Conservation (phyloP, 495 filamentous ascomycete species). For the Talaromyces ruber region DNA sequence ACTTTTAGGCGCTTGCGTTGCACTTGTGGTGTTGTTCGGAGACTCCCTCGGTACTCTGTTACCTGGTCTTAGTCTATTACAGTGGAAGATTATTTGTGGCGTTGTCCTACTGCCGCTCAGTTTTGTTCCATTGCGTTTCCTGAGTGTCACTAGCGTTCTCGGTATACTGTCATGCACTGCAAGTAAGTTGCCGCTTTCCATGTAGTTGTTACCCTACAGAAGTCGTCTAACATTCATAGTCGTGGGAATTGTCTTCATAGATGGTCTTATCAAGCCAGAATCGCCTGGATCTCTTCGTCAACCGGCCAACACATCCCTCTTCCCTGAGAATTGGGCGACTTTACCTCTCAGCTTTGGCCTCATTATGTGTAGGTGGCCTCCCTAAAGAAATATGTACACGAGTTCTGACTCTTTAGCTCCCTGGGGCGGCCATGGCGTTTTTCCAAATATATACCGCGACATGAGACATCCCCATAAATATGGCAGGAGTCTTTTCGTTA, state of each 20-base stretch:
- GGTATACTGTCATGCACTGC: conserved; percentile 82
- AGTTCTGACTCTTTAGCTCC: conserved; percentile 41
- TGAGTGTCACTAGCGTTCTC: conserved; percentile 86
- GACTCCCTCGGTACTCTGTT: conserved; percentile 79
- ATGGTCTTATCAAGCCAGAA: conserved; percentile 76
- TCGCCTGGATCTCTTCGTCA: conserved; percentile 75
- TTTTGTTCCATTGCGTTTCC: conserved; percentile 73
- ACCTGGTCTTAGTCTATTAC: conserved; percentile 57
- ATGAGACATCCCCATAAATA: conserved; percentile 95
- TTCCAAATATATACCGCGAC: conserved; percentile 95
- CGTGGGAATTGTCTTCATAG: conserved; percentile 67
- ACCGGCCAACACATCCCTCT: conserved; percentile 65
- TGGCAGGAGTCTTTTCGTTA: conserved; percentile 62
- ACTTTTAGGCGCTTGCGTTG: conserved; percentile 80
- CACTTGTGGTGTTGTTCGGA: conserved; percentile 86
- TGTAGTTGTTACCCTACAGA: background rate
- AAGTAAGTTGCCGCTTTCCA: conserved; percentile 51
- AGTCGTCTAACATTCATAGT: conserved; percentile 42
- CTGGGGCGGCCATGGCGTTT: conserved; percentile 92
- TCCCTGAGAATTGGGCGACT: conserved; percentile 80
- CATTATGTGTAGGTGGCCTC: conserved; percentile 61
- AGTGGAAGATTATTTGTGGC: conserved; percentile 86
- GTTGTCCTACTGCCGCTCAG: conserved; percentile 73
- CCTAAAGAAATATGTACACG: background rate
- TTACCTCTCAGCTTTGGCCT: conserved; percentile 91